These are phyloP conservation scores for Lactifluus piperatus DNA, from an alignment of 768 basidiomycete genomes.

Conservation along the genomic window DNA sequence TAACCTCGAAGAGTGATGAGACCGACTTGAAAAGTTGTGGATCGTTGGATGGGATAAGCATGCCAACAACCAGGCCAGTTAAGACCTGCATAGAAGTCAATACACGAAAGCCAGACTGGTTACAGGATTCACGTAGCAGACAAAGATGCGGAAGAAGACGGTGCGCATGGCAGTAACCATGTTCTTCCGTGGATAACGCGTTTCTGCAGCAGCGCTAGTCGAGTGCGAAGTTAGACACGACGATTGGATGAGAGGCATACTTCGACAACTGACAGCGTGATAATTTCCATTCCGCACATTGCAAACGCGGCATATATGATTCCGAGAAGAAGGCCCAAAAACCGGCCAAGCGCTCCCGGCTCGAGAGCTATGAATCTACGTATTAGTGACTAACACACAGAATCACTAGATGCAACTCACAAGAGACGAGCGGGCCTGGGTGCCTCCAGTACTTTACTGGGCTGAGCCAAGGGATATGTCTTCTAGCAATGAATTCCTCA, in stretches of 20 bases:
- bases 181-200: slow-evolving; percentile 18
- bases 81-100: slow-evolving; percentile 7
- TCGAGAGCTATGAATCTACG: slow-evolving; percentile 9
- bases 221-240: background rate
- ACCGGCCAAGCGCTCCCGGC: slow-evolving; percentile 17
- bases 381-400: background rate
- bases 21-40: slow-evolving; percentile 16
- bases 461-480: background rate
- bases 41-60: slow-evolving; percentile 21
- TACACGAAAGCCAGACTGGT: background rate
- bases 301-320: slow-evolving; percentile 17
- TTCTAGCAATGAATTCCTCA: background rate
- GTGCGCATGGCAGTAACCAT: slow-evolving; percentile 18
- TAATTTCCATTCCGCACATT: slow-evolving; percentile 19
- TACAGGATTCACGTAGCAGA: slow-evolving; percentile 14
- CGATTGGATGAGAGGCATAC: background rate
- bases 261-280: slow-evolving; percentile 11
- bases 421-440: slow-evolving; percentile 18
- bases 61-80: slow-evolving; percentile 17
- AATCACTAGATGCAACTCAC: background rate
- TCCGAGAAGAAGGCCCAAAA: slow-evolving; percentile 17
- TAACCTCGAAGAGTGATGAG: background rate
- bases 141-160: slow-evolving; percentile 16
- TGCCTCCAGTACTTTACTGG: slow-evolving; percentile 14
- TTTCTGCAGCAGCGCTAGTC: slow-evolving; percentile 19